Conservation (phyloP, 75 land plant species). For the Chamaecyparis obtusa region DNA sequence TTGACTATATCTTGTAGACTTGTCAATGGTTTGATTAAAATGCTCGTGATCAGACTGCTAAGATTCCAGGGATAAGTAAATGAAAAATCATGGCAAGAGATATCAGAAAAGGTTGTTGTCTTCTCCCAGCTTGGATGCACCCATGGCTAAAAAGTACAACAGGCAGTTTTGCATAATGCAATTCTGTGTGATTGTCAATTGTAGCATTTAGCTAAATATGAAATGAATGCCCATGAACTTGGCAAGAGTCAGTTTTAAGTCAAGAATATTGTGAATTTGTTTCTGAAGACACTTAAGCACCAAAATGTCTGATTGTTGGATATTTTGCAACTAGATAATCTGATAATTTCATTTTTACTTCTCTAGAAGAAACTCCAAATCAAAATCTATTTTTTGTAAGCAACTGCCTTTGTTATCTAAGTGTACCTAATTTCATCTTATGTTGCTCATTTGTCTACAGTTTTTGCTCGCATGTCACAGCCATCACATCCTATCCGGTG, state of each 20-base stretch:
- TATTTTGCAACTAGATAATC: not conserved
- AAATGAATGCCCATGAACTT: not conserved
- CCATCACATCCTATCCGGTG: slow-evolving; percentile 57
- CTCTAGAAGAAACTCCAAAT: not conserved
- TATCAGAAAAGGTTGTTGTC: not conserved
- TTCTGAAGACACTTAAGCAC: not conserved
- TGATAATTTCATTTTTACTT: not conserved
- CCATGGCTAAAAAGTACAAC: not conserved
- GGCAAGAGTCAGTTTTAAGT: not conserved
- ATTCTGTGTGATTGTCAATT: not conserved
- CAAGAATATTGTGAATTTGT: not conserved
- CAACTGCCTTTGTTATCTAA: not conserved
- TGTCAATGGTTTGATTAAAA: not conserved
- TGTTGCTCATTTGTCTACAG: slow-evolving; percentile 15
- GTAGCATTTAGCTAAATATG: not conserved
- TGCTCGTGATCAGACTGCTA: not conserved
- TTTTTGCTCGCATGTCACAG: slow-evolving; percentile 57
- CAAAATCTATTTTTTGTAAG: not conserved
- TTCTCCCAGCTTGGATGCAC: not conserved
- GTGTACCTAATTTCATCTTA: not conserved
- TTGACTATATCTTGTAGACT: not conserved
- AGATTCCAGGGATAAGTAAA: not conserved
- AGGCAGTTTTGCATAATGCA: not conserved
- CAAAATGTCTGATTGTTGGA: not conserved
- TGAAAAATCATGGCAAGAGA: not conserved